Evolutionary conservation across 106 monocot species (phyloP).

Genomic region (Allium cepa): DNA sequence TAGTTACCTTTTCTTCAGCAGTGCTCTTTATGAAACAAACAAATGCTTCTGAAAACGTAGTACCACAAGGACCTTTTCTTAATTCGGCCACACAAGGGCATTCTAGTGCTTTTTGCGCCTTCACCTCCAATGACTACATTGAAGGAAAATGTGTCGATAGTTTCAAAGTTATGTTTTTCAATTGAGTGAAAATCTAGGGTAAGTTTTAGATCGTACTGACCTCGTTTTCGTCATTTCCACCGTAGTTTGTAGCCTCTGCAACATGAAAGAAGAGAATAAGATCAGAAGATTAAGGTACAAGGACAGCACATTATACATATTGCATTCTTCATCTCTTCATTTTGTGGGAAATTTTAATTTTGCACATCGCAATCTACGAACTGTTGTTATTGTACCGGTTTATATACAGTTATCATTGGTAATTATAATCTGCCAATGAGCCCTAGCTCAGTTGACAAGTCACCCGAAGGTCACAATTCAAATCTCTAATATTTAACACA

Average conservation of each 20-base stretch:
- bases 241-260: constrained; percentile 70
- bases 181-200: background rate
- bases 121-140: constrained; percentile 61
- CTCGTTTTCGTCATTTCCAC: constrained; percentile 39
- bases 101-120: constrained; percentile 73
- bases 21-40: constrained; percentile 88
- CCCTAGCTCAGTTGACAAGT: too few relatives aligned
- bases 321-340: background rate
- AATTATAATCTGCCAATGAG: too few relatives aligned
- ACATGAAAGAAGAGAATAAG: background rate
- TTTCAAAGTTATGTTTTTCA: background rate
- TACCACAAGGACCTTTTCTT: constrained; percentile 82
- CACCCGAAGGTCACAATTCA: too few relatives aligned
- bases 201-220: constrained; percentile 20
- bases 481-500: too few relatives aligned
- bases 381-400: too few relatives aligned
- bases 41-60: constrained; percentile 78
- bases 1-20: constrained; percentile 73
- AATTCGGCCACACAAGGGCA: constrained; percentile 86
- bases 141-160: constrained; percentile 2
- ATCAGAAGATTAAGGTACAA: background rate
- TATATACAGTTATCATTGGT: too few relatives aligned
- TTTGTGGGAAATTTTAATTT: background rate
- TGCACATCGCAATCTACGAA: background rate
- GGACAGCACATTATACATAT: background rate